These are phyloP conservation scores for Aspergillus homomorphus DNA, from an alignment of 495 filamentous ascomycete genomes.

Conservation along the genomic window DNA sequence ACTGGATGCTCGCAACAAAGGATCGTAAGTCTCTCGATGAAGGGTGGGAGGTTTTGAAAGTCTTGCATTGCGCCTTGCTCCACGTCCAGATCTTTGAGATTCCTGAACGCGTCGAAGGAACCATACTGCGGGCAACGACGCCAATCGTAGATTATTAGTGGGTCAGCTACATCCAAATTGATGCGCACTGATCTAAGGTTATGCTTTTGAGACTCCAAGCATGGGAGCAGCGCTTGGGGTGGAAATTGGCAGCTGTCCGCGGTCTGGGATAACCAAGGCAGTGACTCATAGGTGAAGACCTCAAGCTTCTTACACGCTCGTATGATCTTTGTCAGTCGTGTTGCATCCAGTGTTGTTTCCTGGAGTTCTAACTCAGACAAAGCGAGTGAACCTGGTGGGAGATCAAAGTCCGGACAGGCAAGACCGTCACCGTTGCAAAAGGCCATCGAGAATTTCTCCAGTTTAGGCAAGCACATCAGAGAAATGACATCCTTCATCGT, in stretches of 20 bases:
- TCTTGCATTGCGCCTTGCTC: slow-evolving; percentile 3
- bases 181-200: background rate
- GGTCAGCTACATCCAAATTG: background rate
- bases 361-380: background rate
- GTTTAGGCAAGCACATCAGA: slow-evolving; percentile 1
- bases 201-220: background rate
- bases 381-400: background rate
- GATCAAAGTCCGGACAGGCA: background rate
- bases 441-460: background rate
- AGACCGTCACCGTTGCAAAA: background rate
- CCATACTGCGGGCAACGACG: background rate
- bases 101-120: background rate
- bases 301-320: slow-evolving; percentile 2
- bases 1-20: background rate
- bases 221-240: background rate
- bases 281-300: background rate
- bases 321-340: slow-evolving; percentile 1
- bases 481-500: slow-evolving; percentile 1
- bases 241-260: background rate
- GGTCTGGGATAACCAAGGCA: background rate
- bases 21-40: background rate
- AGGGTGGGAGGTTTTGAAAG: background rate
- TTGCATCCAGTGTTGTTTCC: background rate
- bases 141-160: background rate
- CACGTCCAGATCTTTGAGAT: background rate